A percentile compares a stretch with the other conserved stretches of the same genome.
phyloP scores from a whole-genome alignment of 495 filamentous ascomycete genomes.

The Neurospora sp. region DNA sequence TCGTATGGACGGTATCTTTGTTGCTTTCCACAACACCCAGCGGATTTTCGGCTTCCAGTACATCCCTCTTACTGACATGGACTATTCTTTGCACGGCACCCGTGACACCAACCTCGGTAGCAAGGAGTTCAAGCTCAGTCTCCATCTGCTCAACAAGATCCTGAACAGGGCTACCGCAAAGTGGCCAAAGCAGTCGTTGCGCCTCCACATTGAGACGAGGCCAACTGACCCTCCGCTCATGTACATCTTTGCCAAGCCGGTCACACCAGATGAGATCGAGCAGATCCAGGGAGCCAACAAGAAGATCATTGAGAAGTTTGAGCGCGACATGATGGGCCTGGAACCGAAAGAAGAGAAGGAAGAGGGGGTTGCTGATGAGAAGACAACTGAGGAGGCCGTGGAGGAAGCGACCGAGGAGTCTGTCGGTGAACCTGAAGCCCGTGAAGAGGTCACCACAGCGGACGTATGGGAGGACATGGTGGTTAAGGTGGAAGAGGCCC shows the following conservation, averaged over 20 bases:
- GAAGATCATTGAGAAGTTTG: conserved; percentile 54
- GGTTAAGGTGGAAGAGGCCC: conserved; percentile 41
- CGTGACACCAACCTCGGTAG: conserved; percentile 58
- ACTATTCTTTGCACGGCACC: conserved; percentile 69
- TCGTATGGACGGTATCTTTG: conserved; percentile 97
- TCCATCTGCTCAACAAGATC: conserved; percentile 66
- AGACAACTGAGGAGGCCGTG: background rate
- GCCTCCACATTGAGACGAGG: conserved; percentile 79
- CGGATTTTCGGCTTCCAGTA: conserved; percentile 98
- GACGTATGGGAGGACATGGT: conserved; percentile 44
- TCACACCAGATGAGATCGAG: conserved; percentile 59
- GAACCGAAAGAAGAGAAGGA: conserved; percentile 16
- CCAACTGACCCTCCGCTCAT: conserved; percentile 52
- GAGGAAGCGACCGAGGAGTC: conserved; percentile 4
- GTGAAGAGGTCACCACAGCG: conserved; percentile 14
- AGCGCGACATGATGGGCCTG: conserved; percentile 49
- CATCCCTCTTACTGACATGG: conserved; percentile 76
- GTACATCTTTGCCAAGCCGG: conserved; percentile 83
- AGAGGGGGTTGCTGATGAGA: conserved; percentile 1
- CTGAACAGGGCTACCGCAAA: conserved; percentile 61
- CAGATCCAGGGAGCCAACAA: conserved; percentile 59
- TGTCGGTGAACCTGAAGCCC: background rate
- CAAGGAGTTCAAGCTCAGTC: conserved; percentile 72
- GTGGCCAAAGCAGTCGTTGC: conserved; percentile 66
- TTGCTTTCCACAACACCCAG: conserved; percentile 93